phyloP scores from a whole-genome alignment of 139 green algal genomes.

The Raphidocelis subcapitata region DNA sequence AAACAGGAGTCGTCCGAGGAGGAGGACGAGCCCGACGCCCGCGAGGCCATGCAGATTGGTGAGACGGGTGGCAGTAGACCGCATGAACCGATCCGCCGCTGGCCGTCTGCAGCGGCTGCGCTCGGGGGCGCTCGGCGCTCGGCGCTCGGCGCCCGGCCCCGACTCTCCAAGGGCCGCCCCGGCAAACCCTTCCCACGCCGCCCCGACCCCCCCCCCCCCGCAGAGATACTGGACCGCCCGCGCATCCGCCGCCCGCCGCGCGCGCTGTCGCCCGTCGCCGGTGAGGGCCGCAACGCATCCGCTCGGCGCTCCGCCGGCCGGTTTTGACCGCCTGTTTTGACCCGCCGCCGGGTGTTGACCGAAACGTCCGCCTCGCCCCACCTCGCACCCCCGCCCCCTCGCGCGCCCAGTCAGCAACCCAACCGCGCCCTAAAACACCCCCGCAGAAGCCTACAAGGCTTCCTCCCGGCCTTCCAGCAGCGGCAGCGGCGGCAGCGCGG shows the following conservation, averaged over 20 bases:
- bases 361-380: not conserved
- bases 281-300: not conserved
- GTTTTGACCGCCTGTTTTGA: not conserved
- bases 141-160: no score
- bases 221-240: constrained; percentile 1
- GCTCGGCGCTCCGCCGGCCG: no score
- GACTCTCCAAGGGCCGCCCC: no score
- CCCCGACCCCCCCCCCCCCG: not conserved
- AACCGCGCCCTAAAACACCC: no score
- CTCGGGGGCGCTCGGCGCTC: no score
- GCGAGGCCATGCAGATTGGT: no score
- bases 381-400: not conserved
- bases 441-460: no score
- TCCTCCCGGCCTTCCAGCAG: constrained; percentile 8
- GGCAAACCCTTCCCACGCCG: no score
- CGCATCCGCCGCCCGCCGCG: not conserved
- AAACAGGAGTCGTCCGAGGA: not conserved
- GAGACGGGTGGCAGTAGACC: no score
- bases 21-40: no score
- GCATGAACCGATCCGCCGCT: no score
- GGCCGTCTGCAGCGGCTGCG: no score
- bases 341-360: not conserved
- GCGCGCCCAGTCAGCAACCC: not conserved
- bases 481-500: not conserved
- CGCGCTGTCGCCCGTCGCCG: constrained; percentile 8